Evolutionary conservation across 139 green algal genomes (phyloP).

Genomic region (Diplosphaera chodatii): DNA sequence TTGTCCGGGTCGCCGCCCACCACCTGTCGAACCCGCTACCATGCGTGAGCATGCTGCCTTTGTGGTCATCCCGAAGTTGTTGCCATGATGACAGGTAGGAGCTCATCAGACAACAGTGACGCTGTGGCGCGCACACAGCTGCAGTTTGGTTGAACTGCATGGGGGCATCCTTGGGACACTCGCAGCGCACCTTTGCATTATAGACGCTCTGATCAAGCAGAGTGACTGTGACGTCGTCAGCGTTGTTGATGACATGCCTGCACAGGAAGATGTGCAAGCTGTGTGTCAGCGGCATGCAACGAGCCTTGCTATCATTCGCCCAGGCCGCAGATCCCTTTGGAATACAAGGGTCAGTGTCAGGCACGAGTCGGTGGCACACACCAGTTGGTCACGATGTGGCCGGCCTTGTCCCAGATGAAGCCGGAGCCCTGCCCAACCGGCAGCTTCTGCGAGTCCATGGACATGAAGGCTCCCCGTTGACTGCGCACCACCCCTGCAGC

Average conservation of each 20-base stretch:
- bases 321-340: too few species aligned
- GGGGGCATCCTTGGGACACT: not conserved
- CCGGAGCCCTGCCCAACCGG: constrained; percentile 56
- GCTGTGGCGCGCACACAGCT: too few species aligned
- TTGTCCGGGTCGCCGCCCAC: constrained; percentile 59
- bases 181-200: constrained; percentile 30
- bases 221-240: constrained; percentile 28
- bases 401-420: constrained; percentile 66
- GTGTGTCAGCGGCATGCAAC: too few species aligned
- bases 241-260: constrained; percentile 49
- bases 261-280: too few species aligned
- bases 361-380: too few species aligned
- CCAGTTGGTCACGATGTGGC: constrained; percentile 73
- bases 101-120: too few species aligned
- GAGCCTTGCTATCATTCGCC: too few species aligned
- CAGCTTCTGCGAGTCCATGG: constrained; percentile 38
- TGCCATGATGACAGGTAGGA: too few species aligned
- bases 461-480: constrained; percentile 7
- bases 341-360: too few species aligned
- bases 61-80: too few species aligned
- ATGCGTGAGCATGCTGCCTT: constrained; percentile 17
- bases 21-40: constrained; percentile 13
- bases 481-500: not conserved
- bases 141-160: not conserved
- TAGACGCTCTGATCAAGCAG: constrained; percentile 47